phyloP scores from a whole-genome alignment of 495 filamentous ascomycete genomes.

The Hypoxylon trugodes region DNA sequence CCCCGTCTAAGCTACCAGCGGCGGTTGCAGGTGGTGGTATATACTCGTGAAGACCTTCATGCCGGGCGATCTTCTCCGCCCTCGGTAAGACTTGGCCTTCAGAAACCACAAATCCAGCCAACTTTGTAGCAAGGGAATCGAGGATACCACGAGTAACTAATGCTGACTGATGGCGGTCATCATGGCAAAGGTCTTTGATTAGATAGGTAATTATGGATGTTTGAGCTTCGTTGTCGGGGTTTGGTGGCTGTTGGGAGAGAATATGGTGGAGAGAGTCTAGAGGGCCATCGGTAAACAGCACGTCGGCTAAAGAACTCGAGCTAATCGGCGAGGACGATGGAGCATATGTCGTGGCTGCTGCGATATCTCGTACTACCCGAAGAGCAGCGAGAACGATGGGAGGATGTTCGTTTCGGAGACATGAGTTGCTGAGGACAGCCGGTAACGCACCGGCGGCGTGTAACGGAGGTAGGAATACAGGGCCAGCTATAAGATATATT shows the following conservation, averaged over 20 bases:
- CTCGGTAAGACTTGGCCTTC: constrained; percentile 72
- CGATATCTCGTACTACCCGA: constrained; percentile 75
- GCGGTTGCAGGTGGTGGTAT: constrained; percentile 66
- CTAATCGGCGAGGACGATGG: constrained; percentile 43
- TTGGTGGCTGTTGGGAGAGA: constrained; percentile 65
- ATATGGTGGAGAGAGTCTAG: constrained; percentile 69
- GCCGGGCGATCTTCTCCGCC: constrained; percentile 53
- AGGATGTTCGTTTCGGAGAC: constrained; percentile 68
- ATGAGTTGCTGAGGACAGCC: constrained; percentile 71
- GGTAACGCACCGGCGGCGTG: constrained; percentile 70
- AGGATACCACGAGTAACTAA: constrained; percentile 77
- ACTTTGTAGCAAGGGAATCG: constrained; percentile 77
- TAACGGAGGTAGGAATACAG: constrained; percentile 78
- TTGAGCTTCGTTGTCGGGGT: constrained; percentile 65
- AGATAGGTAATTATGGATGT: constrained; percentile 72
- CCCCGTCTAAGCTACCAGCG: constrained; percentile 67
- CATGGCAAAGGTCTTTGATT: constrained; percentile 68
- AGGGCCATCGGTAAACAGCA: constrained; percentile 68
- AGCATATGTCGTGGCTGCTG: constrained; percentile 66
- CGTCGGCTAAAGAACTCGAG: constrained; percentile 60
- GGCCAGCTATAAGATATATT: constrained; percentile 69
- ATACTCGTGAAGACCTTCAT: constrained; percentile 53
- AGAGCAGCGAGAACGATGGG: constrained; percentile 76
- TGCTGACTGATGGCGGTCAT: constrained; percentile 71
- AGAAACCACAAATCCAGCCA: constrained; percentile 76